phyloP scores from a whole-genome alignment of 2,329 filamentous ascomycete species.

The Hypoxylon sp. region DNA sequence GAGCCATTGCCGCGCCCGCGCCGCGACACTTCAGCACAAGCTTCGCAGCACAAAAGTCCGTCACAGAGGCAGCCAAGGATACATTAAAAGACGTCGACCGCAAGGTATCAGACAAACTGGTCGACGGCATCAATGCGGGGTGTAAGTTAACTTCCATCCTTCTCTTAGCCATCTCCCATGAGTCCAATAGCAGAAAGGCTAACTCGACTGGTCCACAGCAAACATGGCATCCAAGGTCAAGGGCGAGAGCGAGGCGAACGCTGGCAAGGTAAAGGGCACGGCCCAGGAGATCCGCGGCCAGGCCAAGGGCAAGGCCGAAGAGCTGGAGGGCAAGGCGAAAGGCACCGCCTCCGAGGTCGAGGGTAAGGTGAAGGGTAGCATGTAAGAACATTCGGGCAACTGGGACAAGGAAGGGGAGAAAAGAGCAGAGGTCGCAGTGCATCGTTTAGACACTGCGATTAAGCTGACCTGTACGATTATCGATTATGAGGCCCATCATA shows the following conservation, averaged over 20 bases:
- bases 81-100: slow-evolving; percentile 66
- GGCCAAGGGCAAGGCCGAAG: slow-evolving; percentile 49
- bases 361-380: slow-evolving; percentile 48
- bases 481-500: background rate
- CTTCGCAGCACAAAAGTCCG: slow-evolving; percentile 55
- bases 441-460: background rate
- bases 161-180: too few species aligned
- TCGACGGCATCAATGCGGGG: slow-evolving; percentile 66
- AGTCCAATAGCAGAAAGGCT: background rate
- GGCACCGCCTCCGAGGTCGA: slow-evolving; percentile 44
- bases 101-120: slow-evolving; percentile 66
- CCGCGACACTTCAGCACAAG: slow-evolving; percentile 61
- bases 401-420: too few species aligned
- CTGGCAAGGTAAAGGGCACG: slow-evolving; percentile 49
- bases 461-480: slow-evolving; percentile 14
- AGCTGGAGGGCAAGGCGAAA: slow-evolving; percentile 41
- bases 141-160: too few species aligned
- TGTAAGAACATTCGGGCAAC: slow-evolving; percentile 18
- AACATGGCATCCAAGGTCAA: slow-evolving; percentile 57
- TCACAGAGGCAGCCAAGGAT: slow-evolving; percentile 65
- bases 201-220: slow-evolving; percentile 36
- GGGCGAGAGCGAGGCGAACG: slow-evolving; percentile 54
- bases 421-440: background rate
- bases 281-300: slow-evolving; percentile 49
- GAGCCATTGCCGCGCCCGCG: slow-evolving; percentile 50